Base-by-base conservation (phyloP, 371 early-diverging fungal genomes). In the Choanephora cucurbitarum region DNA sequence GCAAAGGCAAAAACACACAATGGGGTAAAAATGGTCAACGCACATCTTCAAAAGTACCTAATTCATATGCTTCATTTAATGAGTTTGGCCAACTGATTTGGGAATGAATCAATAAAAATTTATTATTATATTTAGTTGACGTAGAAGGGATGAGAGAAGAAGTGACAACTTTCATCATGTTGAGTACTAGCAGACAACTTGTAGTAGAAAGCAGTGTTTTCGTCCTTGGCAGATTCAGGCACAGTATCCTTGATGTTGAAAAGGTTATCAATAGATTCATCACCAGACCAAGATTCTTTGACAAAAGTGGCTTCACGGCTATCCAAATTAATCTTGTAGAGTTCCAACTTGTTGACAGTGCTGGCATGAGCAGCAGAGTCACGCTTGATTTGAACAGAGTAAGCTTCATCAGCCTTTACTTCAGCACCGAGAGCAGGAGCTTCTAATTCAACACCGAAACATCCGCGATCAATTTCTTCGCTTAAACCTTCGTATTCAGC, bases 121-220 rank as follows among this genome's bases (percentile, higher is more conserved):
- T 45, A 24, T n/a, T 47, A n/a, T 47, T 32, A n/a, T 47, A n/a
- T 17, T 17, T 47, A 47, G 45, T 60, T 60, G 43, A 72, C 45
- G 55, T 78, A 78, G 68, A 78, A 78, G 44, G 79, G 75, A 55
- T 78, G 79, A 49, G 73, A 73, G 44, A 44, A 72, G 65, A 75
- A 75, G 9, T 67, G 65, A 47, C 79, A 78, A 22, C 49, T 47
- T 47, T 78, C 79, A n/a, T 71, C 62, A 42, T 78, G 65, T 54
- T 69, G 66, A 43, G 79, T 75, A 44, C 46, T 51, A 48, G 68
- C 68, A 42, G 57, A 42, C 48, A 75, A 55, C 68, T 72, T 66
- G 62, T 77, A 77, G 50, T 73, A 78, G 65, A 72, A 78, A 41
- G 79, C 79, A 60, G 57, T 50, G 37, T 64, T 52, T 5, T 56